Conservation (phyloP, 2,329 filamentous ascomycete species). For the Lojkania enalia region DNA sequence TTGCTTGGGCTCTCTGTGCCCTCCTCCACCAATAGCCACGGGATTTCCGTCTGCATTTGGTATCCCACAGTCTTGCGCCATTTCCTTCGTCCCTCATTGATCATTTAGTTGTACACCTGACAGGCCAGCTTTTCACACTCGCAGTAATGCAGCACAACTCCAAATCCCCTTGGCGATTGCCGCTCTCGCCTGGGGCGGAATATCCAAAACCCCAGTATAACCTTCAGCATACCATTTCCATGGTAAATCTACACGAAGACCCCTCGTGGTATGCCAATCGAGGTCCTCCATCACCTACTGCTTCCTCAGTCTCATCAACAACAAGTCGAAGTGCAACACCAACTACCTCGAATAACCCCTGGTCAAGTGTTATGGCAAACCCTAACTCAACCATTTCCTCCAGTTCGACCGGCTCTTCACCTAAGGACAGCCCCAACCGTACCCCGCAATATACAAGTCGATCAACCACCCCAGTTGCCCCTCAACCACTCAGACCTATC, state of each 20-base stretch:
- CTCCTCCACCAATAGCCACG: conserved; percentile 24
- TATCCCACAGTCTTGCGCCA: conserved; percentile 19
- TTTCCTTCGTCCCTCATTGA: conserved; percentile 27
- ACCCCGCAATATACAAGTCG: conserved; percentile 45
- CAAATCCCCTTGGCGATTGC: conserved; percentile 39
- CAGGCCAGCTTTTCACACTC: conserved; percentile 18
- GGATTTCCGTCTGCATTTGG: conserved; percentile 18
- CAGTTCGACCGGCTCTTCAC: conserved; percentile 37
- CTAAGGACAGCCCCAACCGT: conserved; percentile 39
- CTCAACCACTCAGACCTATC: conserved; percentile 41
- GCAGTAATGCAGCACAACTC: conserved; percentile 41
- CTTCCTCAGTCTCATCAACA: conserved; percentile 45
- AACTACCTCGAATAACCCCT: conserved; percentile 45
- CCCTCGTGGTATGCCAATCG: conserved; percentile 40
- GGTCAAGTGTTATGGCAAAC: conserved; percentile 41
- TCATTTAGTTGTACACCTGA: conserved; percentile 25
- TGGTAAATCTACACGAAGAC: conserved; percentile 47
- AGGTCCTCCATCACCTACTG: conserved; percentile 40
- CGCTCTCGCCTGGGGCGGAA: conserved; percentile 27
- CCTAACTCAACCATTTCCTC: conserved; percentile 34
- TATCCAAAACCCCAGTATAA: conserved; percentile 40
- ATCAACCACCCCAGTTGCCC: conserved; percentile 43
- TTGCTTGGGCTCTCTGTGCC: conserved; percentile 21
- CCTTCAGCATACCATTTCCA: conserved; percentile 45
- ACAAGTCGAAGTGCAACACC: conserved; percentile 44